These are phyloP conservation scores for Phytopythium montanum DNA, from an alignment of 352 stramenopile genomes.

Conservation along the genomic window DNA sequence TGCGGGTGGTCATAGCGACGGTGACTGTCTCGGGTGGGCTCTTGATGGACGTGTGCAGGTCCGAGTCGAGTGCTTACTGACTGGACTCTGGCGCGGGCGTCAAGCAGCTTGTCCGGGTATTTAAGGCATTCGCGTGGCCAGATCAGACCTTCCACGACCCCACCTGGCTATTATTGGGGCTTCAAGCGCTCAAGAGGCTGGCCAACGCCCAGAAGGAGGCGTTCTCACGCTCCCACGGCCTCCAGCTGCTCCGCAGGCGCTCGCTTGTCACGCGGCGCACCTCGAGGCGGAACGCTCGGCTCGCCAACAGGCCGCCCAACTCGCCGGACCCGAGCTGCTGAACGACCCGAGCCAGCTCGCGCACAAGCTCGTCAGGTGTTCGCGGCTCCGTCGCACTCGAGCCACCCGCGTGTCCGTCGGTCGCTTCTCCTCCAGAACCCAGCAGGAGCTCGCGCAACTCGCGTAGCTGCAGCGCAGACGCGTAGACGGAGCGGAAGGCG, in stretches of 20 bases:
- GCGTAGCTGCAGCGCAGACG: not conserved
- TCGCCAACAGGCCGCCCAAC: not conserved
- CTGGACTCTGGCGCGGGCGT: not conserved
- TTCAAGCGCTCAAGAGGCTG: not conserved
- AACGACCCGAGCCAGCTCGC: not conserved
- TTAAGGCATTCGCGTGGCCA: too few species aligned
- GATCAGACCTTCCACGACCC: too few species aligned
- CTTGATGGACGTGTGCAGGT: not conserved
- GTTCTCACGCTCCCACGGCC: conserved; percentile 48
- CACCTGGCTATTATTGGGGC: too few species aligned
- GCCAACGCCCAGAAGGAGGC: conserved; percentile 37
- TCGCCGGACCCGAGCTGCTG: not conserved
- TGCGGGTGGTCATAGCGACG: conserved; percentile 29
- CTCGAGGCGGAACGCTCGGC: conserved; percentile 22
- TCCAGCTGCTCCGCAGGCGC: conserved; percentile 53
- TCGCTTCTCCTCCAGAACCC: not conserved
- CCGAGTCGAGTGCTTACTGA: not conserved
- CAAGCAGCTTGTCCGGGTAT: too few species aligned
- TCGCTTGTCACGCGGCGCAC: conserved; percentile 40
- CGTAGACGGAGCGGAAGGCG: not conserved
- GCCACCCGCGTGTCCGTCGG: not conserved
- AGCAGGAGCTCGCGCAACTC: not conserved
- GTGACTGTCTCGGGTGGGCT: not conserved
- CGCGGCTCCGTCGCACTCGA: not conserved
- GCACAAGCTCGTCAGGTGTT: not conserved